Percentiles rank a stretch among this genome's conserved stretches.
These are phyloP conservation scores for Phaffomyces opuntiae DNA, from an alignment of 805 yeast genomes.

Conservation along the genomic window DNA sequence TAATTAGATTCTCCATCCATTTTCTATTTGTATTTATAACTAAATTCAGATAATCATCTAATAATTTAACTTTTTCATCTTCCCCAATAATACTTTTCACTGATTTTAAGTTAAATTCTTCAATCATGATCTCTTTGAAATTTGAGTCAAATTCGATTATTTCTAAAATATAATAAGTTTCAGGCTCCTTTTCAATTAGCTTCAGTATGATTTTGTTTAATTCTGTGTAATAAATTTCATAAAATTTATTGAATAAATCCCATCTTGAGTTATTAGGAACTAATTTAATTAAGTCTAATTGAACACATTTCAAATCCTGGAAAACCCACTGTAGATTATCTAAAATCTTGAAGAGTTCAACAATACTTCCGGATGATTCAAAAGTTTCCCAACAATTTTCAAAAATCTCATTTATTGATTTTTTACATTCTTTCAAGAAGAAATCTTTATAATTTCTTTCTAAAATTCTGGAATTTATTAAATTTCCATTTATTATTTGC, in stretches of 20 bases:
- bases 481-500: conserved; percentile 34
- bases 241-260: conserved; percentile 59
- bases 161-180: conserved; percentile 65
- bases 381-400: conserved; percentile 53
- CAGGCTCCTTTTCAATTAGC: conserved; percentile 65
- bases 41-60: conserved; percentile 72
- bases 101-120: conserved; percentile 38
- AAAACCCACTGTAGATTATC: conserved; percentile 78
- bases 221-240: conserved; percentile 59
- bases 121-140: conserved; percentile 47
- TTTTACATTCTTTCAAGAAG: conserved; percentile 52
- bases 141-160: conserved; percentile 74
- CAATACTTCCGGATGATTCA: conserved; percentile 32
- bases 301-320: conserved; percentile 66
- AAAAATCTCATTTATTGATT: conserved; percentile 61
- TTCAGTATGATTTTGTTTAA: conserved; percentile 57
- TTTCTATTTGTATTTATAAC: conserved; percentile 70
- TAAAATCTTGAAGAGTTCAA: conserved; percentile 43
- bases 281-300: conserved; percentile 46
- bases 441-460: conserved; percentile 52
- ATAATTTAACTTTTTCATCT: conserved; percentile 60
- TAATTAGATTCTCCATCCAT: conserved; percentile 70
- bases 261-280: conserved; percentile 74
- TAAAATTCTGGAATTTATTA: conserved; percentile 31
- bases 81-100: conserved; percentile 58